These are phyloP conservation scores for Phytophthora kernoviae DNA, from an alignment of 352 stramenopile species.

Conservation along the genomic window DNA sequence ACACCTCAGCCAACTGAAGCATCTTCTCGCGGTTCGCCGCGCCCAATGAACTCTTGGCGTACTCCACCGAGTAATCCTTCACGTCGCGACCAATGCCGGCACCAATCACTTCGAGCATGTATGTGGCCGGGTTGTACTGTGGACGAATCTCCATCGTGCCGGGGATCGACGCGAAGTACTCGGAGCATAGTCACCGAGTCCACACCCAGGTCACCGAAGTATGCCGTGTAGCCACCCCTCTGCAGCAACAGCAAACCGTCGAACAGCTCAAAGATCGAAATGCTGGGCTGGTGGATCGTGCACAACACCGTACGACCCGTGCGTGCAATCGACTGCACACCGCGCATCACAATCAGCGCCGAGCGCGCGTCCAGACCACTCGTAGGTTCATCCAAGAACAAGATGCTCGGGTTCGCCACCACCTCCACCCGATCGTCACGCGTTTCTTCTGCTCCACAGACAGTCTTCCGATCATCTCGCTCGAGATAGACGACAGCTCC, in stretches of 20 bases:
- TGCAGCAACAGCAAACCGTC: slow-evolving; percentile 91
- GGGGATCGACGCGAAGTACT: slow-evolving; percentile 86
- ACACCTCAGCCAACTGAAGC: slow-evolving; percentile 20
- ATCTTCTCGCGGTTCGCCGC: slow-evolving; percentile 37
- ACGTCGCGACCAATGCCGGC: slow-evolving; percentile 72
- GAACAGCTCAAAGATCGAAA: slow-evolving; percentile 93
- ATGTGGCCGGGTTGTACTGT: slow-evolving; percentile 90
- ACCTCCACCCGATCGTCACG: slow-evolving; percentile 94
- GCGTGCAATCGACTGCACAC: slow-evolving; percentile 81
- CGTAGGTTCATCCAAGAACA: slow-evolving; percentile 95
- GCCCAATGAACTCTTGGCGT: slow-evolving; percentile 42
- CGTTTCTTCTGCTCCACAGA: slow-evolving; percentile 94
- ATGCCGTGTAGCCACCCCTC: slow-evolving; percentile 62
- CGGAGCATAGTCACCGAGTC: slow-evolving; percentile 76
- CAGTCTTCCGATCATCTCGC: slow-evolving; percentile 48
- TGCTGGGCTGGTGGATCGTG: slow-evolving; percentile 64
- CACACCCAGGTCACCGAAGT: slow-evolving; percentile 89
- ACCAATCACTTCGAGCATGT: slow-evolving; percentile 89
- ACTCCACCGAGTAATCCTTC: slow-evolving; percentile 56
- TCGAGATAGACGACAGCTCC: slow-evolving; percentile 46
- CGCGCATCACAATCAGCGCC: slow-evolving; percentile 87
- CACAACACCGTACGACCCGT: slow-evolving; percentile 87
- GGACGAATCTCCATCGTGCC: slow-evolving; percentile 61
- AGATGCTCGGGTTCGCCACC: slow-evolving; percentile 91
- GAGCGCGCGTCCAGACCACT: slow-evolving; percentile 87